Evolutionary conservation across 139 green algal genomes (phyloP).

Genomic region (Chlamydomonas urium): DNA sequence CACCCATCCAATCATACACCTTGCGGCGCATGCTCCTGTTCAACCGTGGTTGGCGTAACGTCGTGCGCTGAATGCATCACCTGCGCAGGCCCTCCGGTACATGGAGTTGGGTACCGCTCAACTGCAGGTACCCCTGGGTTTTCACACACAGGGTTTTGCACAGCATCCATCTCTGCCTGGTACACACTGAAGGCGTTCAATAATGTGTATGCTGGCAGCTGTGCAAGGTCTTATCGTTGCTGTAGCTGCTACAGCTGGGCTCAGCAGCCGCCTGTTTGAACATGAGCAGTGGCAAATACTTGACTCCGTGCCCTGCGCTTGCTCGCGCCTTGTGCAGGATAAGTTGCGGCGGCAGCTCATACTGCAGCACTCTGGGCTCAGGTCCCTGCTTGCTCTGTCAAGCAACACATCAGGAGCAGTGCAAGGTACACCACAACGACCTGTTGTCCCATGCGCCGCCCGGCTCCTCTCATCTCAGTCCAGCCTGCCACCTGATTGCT

Average conservation of each 20-base stretch:
- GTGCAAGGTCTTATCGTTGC: not conserved
- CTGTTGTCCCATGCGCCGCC: too few relatives aligned
- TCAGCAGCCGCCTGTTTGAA: not conserved
- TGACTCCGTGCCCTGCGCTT: not conserved
- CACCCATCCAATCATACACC: too few relatives aligned
- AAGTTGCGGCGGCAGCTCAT: conserved; percentile 1
- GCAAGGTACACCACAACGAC: too few relatives aligned
- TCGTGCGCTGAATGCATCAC: too few relatives aligned
- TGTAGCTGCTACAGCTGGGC: not conserved
- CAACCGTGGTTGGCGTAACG: too few relatives aligned
- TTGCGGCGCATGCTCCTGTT: too few relatives aligned
- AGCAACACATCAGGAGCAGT: conserved; percentile 19
- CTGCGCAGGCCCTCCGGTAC: conserved; percentile 15
- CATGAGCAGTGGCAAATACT: not conserved
- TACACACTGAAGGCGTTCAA: not conserved
- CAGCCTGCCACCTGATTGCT: too few relatives aligned
- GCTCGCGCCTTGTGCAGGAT: not conserved
- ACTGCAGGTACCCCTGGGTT: not conserved
- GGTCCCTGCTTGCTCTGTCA: conserved; percentile 21
- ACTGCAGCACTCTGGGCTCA: conserved; percentile 9
- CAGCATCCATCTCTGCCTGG: not conserved
- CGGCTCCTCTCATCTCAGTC: too few relatives aligned
- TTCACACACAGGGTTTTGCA: not conserved
- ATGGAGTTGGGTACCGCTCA: conserved; percentile 8
- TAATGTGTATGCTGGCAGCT: not conserved